Base-by-base conservation (phyloP, 73 alveolate species). In the Paramecium caudatum region DNA sequence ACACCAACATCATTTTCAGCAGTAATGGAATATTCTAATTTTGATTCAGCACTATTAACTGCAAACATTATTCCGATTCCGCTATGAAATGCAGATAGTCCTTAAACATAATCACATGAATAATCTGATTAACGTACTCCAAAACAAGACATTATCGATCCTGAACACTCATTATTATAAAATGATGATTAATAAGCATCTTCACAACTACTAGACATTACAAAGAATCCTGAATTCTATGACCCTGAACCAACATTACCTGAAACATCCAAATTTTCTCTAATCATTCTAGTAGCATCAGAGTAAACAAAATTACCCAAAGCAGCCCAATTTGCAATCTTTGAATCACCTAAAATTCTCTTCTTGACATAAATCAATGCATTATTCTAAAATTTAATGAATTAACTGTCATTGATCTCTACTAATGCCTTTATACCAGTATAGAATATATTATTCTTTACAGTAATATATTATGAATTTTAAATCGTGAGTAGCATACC, bases 261-360 rank as follows among this genome's bases (percentile, higher is more conserved):
- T 17, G 88, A 74, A 15, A 74, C 32, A 15, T 74, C 88, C 6
- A 74, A 5, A 1, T 41, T 74, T n/a, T n/a, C n/a, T n/a, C n/a
- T n/a, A 5, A 93, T 49, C 36, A 91, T 5, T 12, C 33, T 48
- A 48, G 19, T 48, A 12, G 15, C 49, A 41, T 41, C 49, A 13
- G 91, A 45, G 12, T 19, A 80, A 23, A 27, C 13, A 2, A 21
- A 21, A 1, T 55, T 37, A 1, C 33, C 82, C 1, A 32, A 91
- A 1, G 19, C 94, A 21, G 94, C 94, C 90, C 69, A 70, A 81
- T 93, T 95, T 48, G 70, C 30, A 7, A 16, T 48, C 5, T 8
- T 7, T 7, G 47, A 8, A 1, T 3, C 46, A 19, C 7, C 5
- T n/a, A 48, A 48, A 48, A 65, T n/a, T 65, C 33, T 74, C 69